Base-by-base conservation (phyloP, 257 asterid species). In the Anisodus acutangulus region DNA sequence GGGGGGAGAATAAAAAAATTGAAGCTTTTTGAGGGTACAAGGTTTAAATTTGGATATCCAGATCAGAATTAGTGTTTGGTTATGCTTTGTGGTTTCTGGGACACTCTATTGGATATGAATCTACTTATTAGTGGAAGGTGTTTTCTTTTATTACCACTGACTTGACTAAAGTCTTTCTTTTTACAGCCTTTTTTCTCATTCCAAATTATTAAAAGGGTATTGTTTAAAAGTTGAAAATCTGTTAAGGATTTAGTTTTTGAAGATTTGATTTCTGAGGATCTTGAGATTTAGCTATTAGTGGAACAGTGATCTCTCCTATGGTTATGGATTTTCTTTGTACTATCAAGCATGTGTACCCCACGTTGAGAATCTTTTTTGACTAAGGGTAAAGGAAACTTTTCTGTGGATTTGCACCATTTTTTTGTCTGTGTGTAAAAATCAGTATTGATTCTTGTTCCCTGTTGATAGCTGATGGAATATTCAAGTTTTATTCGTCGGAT, bases 211-310 rank as follows among this genome's bases (percentile, higher is more conserved):
- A 51, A 76, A 76, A 76, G 81, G 45, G 11, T 22, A 8, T 6
- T 51, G 59, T 22, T 49, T 6, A 19, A 76, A 76, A 51, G 47
- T 51, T 11, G 59, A 47, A 59, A 72, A 47, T 8, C 41, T 47
- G 41, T 51, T 47, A 47, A 59, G 26, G 41, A 41, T 72, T 47
- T 72, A 47, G 43, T 19, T 19, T n/a, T 47, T 47, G 60, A 5
- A 47, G 8, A 47, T 47, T 72, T 53, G 47, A 12, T 8, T 51
- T 26, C 47, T 51, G 15, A 13, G 45, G 6, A 53, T 76, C 63
- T 76, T 51, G 63, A 76, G 47, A 26, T 76, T 76, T 76, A 76
- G 45, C 8, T 76, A 51, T 51, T 22, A 76, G 63, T 72, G 80
- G 59, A 72, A 72, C 59, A 47, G 59, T 47, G 59, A 72, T 70